Conservation (phyloP, 2,329 filamentous ascomycete genomes). For the Fusarium marasasianum region DNA sequence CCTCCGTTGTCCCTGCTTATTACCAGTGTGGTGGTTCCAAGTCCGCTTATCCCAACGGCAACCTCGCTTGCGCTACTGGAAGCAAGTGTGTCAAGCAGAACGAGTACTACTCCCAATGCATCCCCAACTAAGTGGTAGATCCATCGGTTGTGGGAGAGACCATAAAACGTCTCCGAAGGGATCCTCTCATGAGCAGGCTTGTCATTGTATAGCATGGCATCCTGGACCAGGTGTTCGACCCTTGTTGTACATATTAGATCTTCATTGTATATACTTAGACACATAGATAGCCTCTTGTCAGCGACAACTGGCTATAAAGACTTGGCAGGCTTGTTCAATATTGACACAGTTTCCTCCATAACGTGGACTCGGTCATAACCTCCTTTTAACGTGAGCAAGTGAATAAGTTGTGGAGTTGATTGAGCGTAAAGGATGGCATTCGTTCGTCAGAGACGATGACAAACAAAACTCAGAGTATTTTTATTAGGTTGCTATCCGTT, state of each 20-base stretch:
- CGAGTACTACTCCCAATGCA: slow-evolving; percentile 41
- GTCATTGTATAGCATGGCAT: slow-evolving; percentile 20
- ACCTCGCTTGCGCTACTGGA: slow-evolving; percentile 33
- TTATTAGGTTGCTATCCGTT: no score
- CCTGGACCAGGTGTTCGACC: slow-evolving; percentile 23
- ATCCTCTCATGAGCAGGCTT: slow-evolving; percentile 8
- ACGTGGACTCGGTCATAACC: not conserved
- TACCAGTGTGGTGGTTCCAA: slow-evolving; percentile 38
- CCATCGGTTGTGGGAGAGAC: not conserved
- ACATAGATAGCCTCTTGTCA: not conserved
- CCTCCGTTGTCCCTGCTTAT: slow-evolving; percentile 27
- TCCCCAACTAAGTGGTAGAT: slow-evolving; percentile 35
- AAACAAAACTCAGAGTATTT: not conserved
- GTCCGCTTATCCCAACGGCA: slow-evolving; percentile 34
- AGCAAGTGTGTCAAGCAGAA: slow-evolving; percentile 39
- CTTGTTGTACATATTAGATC: slow-evolving; percentile 26
- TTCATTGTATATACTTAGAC: slow-evolving; percentile 38
- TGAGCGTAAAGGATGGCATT: fast-evolving
- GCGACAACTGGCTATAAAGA: slow-evolving; percentile 13
- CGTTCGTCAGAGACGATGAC: no score
- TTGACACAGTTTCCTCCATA: not conserved
- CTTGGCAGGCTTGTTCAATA: slow-evolving; percentile 18
- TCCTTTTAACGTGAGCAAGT: no score
- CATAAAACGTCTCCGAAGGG: not conserved
- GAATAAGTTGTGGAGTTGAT: no score